Base-by-base conservation (phyloP, 2,329 filamentous ascomycete species). In the Fusarium agapanthi region DNA sequence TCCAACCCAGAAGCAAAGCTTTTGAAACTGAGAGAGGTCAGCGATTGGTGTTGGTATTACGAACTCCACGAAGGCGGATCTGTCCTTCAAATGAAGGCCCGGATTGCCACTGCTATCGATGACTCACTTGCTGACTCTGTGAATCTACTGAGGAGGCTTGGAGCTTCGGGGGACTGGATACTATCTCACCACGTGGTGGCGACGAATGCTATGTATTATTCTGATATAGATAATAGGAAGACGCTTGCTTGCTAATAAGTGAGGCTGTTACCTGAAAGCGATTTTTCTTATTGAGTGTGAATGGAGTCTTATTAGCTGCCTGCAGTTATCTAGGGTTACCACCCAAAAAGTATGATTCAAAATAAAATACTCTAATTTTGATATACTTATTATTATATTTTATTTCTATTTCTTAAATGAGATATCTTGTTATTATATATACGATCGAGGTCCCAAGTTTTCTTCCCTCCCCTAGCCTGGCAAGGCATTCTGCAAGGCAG, bases 261-360 rank as follows among this genome's bases (percentile, higher is more conserved):
- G 11, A 11, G 1, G n/a, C 3, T 4, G 6, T 47, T 28, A 6
- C 6, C 6, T 22, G 0, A 5, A 45, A 11, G 13, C 6, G 1
- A 28, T 26, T 13, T 13, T 18, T 0, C 5, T 26, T 20, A 20
- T 6, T 0, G n/a, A n/a, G 38, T n/a, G n/a, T n/a, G n/a, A n/a
- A n/a, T n/a, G n/a, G n/a, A n/a, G n/a, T n/a, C n/a, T n/a, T n/a
- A n/a, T n/a, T n/a, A n/a, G n/a, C n/a, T n/a, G n/a, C n/a, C n/a
- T n/a, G n/a, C n/a, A n/a, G n/a, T n/a, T n/a, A n/a, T n/a, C n/a
- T n/a, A n/a, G n/a, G n/a, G n/a, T n/a, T n/a, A n/a, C n/a, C n/a
- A n/a, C n/a, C n/a, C n/a, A 40, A 14, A 15, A 14, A 8, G 7
- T n/a, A 40, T n/a, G n/a, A n/a, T n/a, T n/a, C n/a, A 5, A n/a